phyloP scores from a whole-genome alignment of 176 grass and related monocot species.

The Poa pratensis region DNA sequence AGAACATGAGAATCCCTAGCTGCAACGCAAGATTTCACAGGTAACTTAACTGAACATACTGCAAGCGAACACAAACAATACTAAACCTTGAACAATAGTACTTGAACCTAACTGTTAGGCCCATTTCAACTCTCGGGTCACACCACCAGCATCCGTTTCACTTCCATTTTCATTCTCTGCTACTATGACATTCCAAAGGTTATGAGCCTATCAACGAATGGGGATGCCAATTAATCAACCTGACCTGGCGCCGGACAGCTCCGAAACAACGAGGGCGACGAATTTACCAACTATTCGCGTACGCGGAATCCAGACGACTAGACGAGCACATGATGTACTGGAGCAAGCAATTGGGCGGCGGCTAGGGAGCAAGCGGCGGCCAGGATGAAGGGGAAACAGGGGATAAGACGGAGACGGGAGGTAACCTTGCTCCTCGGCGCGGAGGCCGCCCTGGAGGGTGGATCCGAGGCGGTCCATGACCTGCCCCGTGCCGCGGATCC shows the following conservation, averaged over 20 bases:
- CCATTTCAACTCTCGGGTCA: slow-evolving; percentile 22
- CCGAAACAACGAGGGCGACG: not conserved
- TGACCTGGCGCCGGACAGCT: slow-evolving; percentile 3
- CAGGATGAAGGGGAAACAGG: not conserved
- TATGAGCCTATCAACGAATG: not conserved
- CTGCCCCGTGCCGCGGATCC: slow-evolving; percentile 96
- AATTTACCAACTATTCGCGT: not conserved
- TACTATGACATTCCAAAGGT: not conserved
- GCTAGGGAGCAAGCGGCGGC: not conserved
- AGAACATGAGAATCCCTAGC: not conserved
- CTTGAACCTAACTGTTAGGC: not conserved
- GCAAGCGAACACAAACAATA: not conserved
- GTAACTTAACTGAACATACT: not conserved
- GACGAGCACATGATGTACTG: no score
- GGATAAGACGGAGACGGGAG: not conserved
- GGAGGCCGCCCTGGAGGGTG: slow-evolving; percentile 77
- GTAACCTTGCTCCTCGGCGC: slow-evolving; percentile 81
- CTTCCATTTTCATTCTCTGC: not conserved
- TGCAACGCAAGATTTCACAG: slow-evolving; percentile 8
- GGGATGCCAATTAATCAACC: not conserved
- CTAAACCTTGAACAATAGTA: not conserved
- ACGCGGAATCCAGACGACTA: slow-evolving; percentile 8
- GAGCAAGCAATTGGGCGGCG: not conserved
- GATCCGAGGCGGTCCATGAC: slow-evolving; percentile 89
- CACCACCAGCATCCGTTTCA: not conserved